These are phyloP conservation scores for Ophiostoma ulmi DNA, from an alignment of 2,329 filamentous ascomycete genomes.

Conservation along the genomic window DNA sequence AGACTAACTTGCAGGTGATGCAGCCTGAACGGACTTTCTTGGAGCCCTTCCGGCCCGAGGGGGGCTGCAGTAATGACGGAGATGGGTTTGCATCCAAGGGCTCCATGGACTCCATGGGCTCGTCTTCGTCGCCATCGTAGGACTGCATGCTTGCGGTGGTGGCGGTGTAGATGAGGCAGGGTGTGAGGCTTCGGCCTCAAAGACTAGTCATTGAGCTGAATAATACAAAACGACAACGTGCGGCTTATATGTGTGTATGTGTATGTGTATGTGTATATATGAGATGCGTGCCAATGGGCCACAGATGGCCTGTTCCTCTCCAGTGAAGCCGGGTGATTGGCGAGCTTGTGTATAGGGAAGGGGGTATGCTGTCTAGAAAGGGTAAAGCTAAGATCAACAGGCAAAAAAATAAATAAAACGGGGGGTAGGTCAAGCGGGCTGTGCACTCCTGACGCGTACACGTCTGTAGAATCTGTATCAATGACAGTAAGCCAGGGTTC, in stretches of 20 bases:
- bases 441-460: conserved; percentile 9
- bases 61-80: conserved; percentile 1
- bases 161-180: neutral
- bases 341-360: neutral
- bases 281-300: neutral
- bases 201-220: neutral
- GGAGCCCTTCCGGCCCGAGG: conserved; percentile 37
- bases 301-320: too few relatives aligned
- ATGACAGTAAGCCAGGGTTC: neutral
- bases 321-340: neutral
- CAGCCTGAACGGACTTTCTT: conserved; percentile 48
- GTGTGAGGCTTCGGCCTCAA: neutral
- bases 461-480: neutral
- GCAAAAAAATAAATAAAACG: neutral
- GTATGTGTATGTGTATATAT: neutral
- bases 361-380: neutral
- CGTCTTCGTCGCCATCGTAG: neutral
- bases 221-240: neutral
- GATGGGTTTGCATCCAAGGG: neutral
- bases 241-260: neutral
- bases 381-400: neutral
- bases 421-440: neutral
- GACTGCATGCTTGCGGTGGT: neutral
- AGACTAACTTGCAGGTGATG: conserved; percentile 51
- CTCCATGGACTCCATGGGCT: neutral